Conservation (phyloP, 2,329 filamentous ascomycete genomes). For the Cylindrodendrum hubeiense region DNA sequence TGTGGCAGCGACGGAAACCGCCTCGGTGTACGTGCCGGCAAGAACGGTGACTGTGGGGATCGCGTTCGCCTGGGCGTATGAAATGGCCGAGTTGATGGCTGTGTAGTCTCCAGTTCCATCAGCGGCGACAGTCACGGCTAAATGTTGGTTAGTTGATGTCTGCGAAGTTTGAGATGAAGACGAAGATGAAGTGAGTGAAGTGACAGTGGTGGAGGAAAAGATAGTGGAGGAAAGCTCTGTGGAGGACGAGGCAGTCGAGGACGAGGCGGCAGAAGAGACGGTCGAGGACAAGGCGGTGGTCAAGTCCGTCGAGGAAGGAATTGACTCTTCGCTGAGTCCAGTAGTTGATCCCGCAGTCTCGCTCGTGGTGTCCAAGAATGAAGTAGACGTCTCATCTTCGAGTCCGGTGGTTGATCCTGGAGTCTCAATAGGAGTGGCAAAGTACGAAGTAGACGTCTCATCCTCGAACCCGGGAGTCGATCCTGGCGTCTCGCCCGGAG, state of each 20-base stretch:
- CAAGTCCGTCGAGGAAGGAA: no score
- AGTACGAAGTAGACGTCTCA: background rate
- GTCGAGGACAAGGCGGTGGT: no score
- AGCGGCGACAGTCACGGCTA: constrained; percentile 56
- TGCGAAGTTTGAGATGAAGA: background rate
- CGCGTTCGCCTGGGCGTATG: constrained; percentile 53
- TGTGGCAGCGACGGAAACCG: constrained; percentile 54
- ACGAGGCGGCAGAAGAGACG: no score
- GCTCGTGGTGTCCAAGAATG: background rate
- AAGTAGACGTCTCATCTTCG: background rate
- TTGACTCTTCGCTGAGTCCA: no score
- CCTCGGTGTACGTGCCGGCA: constrained; percentile 59
- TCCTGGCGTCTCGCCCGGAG: background rate
- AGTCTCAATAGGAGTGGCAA: background rate
- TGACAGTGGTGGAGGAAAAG: background rate
- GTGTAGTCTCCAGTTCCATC: constrained; percentile 59
- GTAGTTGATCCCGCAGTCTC: background rate
- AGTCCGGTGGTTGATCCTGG: no score
- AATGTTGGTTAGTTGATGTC: constrained; percentile 34
- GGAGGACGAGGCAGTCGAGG: no score
- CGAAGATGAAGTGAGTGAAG: background rate
- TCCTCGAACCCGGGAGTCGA: no score
- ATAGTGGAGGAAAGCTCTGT: no score
- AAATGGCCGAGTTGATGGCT: constrained; percentile 57
- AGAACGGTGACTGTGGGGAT: constrained; percentile 58